These are phyloP conservation scores for Clausena lansium DNA, from an alignment of 345 rosid species.

Conservation along the genomic window DNA sequence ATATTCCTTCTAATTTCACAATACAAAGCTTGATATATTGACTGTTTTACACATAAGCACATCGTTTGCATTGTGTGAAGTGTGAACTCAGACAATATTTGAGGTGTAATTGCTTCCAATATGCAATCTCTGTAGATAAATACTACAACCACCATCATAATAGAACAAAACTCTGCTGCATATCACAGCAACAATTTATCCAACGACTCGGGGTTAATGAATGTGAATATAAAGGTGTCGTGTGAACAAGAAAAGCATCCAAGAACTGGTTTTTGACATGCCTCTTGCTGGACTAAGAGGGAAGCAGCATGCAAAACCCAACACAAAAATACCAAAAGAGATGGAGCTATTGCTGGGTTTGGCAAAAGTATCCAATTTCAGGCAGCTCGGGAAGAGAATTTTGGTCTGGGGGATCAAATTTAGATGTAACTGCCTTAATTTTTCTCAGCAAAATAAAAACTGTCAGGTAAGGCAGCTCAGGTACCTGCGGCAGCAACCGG, in stretches of 20 bases:
- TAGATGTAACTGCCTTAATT: background rate
- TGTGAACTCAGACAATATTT: background rate
- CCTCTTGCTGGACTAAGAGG: background rate
- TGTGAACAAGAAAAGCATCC: background rate
- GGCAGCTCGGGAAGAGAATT: no score
- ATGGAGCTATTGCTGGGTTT: background rate
- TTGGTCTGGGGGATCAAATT: background rate
- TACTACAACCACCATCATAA: background rate
- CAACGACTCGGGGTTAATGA: background rate
- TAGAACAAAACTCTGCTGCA: background rate
- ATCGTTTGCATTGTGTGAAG: background rate
- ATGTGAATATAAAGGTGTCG: background rate
- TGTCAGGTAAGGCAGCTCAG: background rate
- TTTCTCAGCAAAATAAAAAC: background rate
- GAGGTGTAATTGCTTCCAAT: background rate
- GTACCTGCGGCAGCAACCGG: background rate
- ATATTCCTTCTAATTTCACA: background rate
- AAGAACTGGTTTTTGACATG: background rate
- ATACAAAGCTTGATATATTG: background rate
- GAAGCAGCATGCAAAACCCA: background rate
- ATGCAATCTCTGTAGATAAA: background rate
- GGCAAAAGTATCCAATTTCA: background rate
- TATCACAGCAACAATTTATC: background rate
- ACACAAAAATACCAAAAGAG: no score
- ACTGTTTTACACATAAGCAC: background rate